A percentile compares a stretch with the other conserved stretches of the same genome.
Conservation (phyloP, 768 basidiomycete genomes). For the Pleurotus cornucopiae region DNA sequence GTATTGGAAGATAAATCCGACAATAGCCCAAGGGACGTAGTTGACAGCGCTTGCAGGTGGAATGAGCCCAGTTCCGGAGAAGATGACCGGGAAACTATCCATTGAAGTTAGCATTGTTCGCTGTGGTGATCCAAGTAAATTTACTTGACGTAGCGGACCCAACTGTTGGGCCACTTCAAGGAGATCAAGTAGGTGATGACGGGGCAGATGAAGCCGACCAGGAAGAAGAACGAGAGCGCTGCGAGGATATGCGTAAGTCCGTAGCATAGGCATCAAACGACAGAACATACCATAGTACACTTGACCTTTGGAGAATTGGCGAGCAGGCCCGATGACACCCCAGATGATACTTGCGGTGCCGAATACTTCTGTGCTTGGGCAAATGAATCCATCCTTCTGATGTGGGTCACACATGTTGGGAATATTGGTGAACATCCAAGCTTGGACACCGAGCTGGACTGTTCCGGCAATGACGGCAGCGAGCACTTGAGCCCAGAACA, state of each 20-base stretch:
- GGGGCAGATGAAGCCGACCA: constrained; percentile 64
- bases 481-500: constrained; percentile 21
- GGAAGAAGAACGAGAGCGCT: constrained; percentile 73
- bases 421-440: constrained; percentile 71
- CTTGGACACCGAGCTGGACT: constrained; percentile 69
- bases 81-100: constrained; percentile 46
- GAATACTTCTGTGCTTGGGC: constrained; percentile 67
- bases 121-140: constrained; percentile 15
- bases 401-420: constrained; percentile 48
- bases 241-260: background rate
- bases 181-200: constrained; percentile 47
- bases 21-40: constrained; percentile 62
- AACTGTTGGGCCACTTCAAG: constrained; percentile 58
- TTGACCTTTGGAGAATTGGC: constrained; percentile 63
- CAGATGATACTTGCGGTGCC: constrained; percentile 77
- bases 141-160: constrained; percentile 60
- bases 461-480: constrained; percentile 68
- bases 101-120: constrained; percentile 4
- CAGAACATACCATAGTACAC: constrained; percentile 44
- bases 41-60: constrained; percentile 70
- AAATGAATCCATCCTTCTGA: constrained; percentile 64
- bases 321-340: constrained; percentile 76
- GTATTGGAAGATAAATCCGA: constrained; percentile 65
- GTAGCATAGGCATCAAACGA: background rate
- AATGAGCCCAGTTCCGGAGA: constrained; percentile 55